Evolutionary conservation across 83 land plant species (phyloP).

Genomic region (Picea abies): DNA sequence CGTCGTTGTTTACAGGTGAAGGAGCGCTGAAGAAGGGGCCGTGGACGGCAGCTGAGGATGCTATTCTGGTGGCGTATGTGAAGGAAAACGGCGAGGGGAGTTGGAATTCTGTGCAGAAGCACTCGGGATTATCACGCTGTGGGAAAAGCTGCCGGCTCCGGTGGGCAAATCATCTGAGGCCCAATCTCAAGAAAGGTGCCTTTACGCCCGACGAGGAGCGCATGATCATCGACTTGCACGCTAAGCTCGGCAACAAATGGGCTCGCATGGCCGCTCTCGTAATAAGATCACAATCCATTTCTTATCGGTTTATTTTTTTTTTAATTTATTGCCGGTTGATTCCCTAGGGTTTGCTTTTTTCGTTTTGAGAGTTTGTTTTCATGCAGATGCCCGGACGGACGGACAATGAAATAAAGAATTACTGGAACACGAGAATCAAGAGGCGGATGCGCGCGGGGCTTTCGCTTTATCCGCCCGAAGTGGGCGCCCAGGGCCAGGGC

Average conservation of each 20-base stretch:
- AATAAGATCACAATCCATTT: neutral
- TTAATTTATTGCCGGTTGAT: too few relatives aligned
- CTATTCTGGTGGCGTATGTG: conserved; percentile 35
- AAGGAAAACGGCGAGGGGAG: conserved; percentile 41
- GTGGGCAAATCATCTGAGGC: conserved; percentile 54
- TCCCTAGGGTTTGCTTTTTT: too few relatives aligned
- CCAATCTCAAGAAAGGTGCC: conserved; percentile 47
- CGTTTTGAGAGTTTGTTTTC: too few relatives aligned
- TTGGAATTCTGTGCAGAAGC: conserved; percentile 50
- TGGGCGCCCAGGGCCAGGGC: neutral
- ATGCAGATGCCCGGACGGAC: conserved; percentile 19
- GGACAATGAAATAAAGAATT: conserved; percentile 17
- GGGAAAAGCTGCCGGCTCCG: conserved; percentile 54
- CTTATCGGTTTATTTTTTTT: too few relatives aligned
- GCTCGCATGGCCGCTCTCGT: conserved; percentile 26
- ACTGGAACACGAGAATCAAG: conserved; percentile 16
- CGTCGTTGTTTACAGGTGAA: too few relatives aligned
- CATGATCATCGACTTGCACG: conserved; percentile 39
- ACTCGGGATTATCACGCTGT: conserved; percentile 36
- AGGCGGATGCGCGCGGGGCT: conserved; percentile 15
- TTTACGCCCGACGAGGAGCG: conserved; percentile 42
- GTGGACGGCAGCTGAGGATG: conserved; percentile 55
- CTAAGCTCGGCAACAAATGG: conserved; percentile 60
- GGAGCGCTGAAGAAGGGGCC: conserved; percentile 44
- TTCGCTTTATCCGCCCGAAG: conserved; percentile 21